Percentiles rank a stretch among this genome's conserved stretches.
These are phyloP conservation scores for Mesembryanthemum crystallinum DNA, from an alignment of 148 eudicot genomes.

Conservation along the genomic window DNA sequence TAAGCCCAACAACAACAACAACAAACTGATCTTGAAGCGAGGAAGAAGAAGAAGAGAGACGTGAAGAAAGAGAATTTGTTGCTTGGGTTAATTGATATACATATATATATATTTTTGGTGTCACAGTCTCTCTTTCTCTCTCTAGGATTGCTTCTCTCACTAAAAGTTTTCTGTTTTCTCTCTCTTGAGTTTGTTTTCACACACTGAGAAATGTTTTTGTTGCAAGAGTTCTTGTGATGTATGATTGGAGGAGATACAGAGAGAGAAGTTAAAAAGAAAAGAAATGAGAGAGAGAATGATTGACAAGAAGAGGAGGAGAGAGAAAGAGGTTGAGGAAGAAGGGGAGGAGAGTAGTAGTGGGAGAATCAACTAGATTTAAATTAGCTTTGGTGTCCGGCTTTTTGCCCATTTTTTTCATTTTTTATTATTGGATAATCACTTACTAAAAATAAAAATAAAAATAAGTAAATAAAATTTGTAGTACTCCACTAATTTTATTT, in stretches of 20 bases:
- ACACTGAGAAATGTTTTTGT: background rate
- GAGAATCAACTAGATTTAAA: slow-evolving; percentile 33
- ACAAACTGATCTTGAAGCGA: slow-evolving; percentile 5
- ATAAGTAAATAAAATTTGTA: too few species aligned
- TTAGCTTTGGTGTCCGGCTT: slow-evolving; percentile 33
- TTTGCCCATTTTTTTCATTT: too few species aligned
- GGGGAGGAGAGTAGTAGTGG: slow-evolving; percentile 29
- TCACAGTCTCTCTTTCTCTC: background rate
- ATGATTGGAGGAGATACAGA: slow-evolving; percentile 32
- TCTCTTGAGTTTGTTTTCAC: background rate
- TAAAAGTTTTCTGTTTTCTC: slow-evolving; percentile 8
- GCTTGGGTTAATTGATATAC: background rate
- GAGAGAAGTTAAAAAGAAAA: slow-evolving; percentile 14
- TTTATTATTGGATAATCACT: too few species aligned
- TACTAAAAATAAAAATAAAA: too few species aligned
- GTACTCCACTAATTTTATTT: too few species aligned
- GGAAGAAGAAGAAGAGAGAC: slow-evolving; percentile 24
- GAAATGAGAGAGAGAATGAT: slow-evolving; percentile 23
- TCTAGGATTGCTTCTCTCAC: slow-evolving; percentile 22
- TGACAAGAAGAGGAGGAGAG: slow-evolving; percentile 21
- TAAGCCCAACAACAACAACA: background rate
- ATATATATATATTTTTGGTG: background rate
- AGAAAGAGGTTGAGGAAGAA: slow-evolving; percentile 6
- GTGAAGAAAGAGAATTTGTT: slow-evolving; percentile 39
- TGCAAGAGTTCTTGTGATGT: slow-evolving; percentile 14